Base-by-base conservation (phyloP, 345 rosid species). In the Salix koriyanagi region DNA sequence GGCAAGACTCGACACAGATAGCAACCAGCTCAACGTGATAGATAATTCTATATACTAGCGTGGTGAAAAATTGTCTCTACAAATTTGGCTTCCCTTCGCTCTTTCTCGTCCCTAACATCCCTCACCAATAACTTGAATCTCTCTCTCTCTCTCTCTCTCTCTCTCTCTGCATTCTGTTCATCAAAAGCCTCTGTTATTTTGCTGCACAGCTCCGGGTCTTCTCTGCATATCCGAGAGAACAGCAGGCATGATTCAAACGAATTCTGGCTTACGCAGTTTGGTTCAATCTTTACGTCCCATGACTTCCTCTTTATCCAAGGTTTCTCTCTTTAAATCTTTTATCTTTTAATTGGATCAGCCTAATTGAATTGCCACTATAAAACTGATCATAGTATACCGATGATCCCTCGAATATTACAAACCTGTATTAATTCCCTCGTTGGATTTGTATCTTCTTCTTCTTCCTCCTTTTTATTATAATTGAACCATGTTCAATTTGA, bases 251-350 rank as follows among this genome's bases (percentile, higher is more conserved):
- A 76, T 75, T 70, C 81, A 68, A 16, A 68, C 66, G 65, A 70
- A 54, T 72, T 65, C 82, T 52, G 26, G 65, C 70, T 15, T 82
- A n/a, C 70, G 73, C 25, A n/a, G 39, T 56, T 62, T 82, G 75
- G 30, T 79, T 42, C 83, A 66, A 34, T 71, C 78, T 58, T 48
- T 74, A 23, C 65, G 72, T 21, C 11, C 71, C 70, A 23, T 46
- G 28, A 21, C 42, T 74, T 78, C 83, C 77, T 56, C 75, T 69
- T 70, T 77, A 36, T 76, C 79, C 8, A 77, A 79, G 85, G 89
- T 82, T 52, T 11, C 16, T n/a, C 6, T 9, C 41, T 72, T 10
- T 60, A 21, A 14, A 46, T 4, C 21, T 21, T 19, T 21, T 25
- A 2, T 60, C 28, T 60, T 25, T 60, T 60, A 25, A 60, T 60